Evolutionary conservation across 2,329 filamentous ascomycete genomes (phyloP), one percentile per base, ranked within the genome.

Genomic region (Xylariaceae sp.): DNA sequence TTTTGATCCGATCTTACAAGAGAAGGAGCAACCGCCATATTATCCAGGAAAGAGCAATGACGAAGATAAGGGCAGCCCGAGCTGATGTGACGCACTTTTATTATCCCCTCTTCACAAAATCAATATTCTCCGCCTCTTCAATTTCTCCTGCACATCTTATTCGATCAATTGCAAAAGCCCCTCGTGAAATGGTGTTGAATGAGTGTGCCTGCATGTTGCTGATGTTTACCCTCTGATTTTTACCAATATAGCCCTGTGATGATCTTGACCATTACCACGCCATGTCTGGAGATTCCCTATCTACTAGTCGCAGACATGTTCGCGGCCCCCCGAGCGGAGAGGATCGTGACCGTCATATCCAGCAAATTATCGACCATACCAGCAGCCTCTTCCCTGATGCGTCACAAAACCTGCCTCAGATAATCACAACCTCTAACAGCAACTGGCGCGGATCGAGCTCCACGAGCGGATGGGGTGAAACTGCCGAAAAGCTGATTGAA

Each of bases 281-380:
- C 51, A 69, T 69, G 67, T 62, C 65, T 54, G 50, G 47, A 32
- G 53, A 51, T n/a, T 26, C 47, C 41, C 47, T 53, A 35, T 26
- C 47, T 19, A 52, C 49, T 26, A 54, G 51, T 32, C 56, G 47
- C 11, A 39, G 51, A 48, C 60, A 56, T 54, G 45, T 57, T 19
- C 61, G 66, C 50, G 57, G 58, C 34, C 64, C 57, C 43, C 45
- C 59, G 27, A 55, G 51, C 32, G 50, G 52, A 48, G 37, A 34
- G 12, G 56, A 57, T 7, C 60, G 56, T 34, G 66, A 68, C 50
- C 62, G 58, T 51, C 61, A 67, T 56, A 62, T 65, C 8, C 67
- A 68, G 51, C 66, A 61, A 44, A 67, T 68, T 32, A 65, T 68
- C 41, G 57, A 64, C 6, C 61, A 69, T 57, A 59, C 65, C 8